Base-by-base conservation (phyloP, 179 eudicot genomes). In the Amaranthus tricolor region DNA sequence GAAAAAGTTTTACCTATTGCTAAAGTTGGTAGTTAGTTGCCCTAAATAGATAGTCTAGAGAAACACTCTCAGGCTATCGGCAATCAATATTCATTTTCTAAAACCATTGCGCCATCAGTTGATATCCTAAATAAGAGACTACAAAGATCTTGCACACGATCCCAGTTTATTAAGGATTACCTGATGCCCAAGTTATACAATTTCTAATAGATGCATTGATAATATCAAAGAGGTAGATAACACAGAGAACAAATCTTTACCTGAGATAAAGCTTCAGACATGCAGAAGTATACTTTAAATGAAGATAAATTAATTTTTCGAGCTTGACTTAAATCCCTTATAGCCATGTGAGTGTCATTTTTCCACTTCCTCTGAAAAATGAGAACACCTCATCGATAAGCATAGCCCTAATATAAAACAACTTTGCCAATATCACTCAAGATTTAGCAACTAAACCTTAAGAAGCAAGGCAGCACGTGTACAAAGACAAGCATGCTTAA, bases 391-490 rank as follows among this genome's bases (percentile, higher is more conserved):
- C 61, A 64, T 53, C 72, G 70, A 45, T 59, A 56, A 55, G 44
- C 54, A 47, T 45, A 61, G 47, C 71, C 49, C 57, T 19, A 70
- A 75, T 63, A 57, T 72, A 52, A 49, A 45, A 54, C 70, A 79
- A 60, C 11, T 51, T 45, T 52, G 20, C 61, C 20, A 75, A 74
- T 44, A 74, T 78, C 24, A 76, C 53, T 17, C 40, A 61, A 61
- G 43, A 24, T 44, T 49, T 40, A 54, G 67, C 70, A 72, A 49
- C 15, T 66, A 76, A 80, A 95, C 99, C 99, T 95, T 91, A 54
- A 95, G 91, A 71, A 95, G 87, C 86, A 95, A 80, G 75, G 97
- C 89, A 63, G 99, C 99, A 75, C 96, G 98, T 60, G 80, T 72
- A 75, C 96, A 93, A 65, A 95, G 86, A 77, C 94, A 89, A 73